A percentile compares a stretch with the other conserved stretches of the same genome.
Conservation (phyloP, 1,139 yeast species). For the Taphrina wiesneri region DNA sequence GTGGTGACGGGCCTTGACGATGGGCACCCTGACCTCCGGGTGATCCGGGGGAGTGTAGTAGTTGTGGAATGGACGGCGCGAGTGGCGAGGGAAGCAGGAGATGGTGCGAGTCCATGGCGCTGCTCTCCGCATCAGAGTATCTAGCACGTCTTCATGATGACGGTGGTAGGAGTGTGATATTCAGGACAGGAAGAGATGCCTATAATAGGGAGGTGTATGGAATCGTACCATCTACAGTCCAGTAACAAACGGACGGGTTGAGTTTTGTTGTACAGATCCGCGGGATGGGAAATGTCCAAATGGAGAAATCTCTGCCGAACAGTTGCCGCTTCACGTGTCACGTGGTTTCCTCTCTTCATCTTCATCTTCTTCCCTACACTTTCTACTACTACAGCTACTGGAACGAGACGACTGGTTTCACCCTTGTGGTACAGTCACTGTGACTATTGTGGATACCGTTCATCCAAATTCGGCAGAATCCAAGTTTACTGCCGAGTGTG, state of each 20-base stretch:
- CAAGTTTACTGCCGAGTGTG: too few species aligned
- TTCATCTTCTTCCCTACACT: neutral
- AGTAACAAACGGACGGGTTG: too few species aligned
- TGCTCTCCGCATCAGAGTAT: neutral
- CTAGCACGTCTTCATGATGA: neutral
- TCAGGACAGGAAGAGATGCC: neutral
- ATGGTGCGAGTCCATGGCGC: neutral
- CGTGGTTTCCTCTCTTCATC: too few species aligned
- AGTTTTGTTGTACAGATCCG: neutral
- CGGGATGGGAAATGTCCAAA: neutral
- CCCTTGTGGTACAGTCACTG: too few species aligned
- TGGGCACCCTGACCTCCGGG: slow-evolving; percentile 51
- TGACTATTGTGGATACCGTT: too few species aligned
- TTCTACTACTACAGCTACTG: too few species aligned
- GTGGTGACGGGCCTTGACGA: slow-evolving; percentile 69
- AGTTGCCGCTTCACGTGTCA: neutral
- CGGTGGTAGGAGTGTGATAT: neutral
- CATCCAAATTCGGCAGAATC: too few species aligned
- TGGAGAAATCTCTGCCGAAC: neutral
- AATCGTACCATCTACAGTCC: too few species aligned
- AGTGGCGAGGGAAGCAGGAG: neutral
- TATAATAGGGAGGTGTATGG: too few species aligned
- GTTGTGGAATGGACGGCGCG: slow-evolving; percentile 8
- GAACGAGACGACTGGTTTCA: too few species aligned
- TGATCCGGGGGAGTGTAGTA: slow-evolving; percentile 30